Evolutionary conservation across 2,329 filamentous ascomycete species (phyloP).

Genomic region (Stromatinia cepivora): DNA sequence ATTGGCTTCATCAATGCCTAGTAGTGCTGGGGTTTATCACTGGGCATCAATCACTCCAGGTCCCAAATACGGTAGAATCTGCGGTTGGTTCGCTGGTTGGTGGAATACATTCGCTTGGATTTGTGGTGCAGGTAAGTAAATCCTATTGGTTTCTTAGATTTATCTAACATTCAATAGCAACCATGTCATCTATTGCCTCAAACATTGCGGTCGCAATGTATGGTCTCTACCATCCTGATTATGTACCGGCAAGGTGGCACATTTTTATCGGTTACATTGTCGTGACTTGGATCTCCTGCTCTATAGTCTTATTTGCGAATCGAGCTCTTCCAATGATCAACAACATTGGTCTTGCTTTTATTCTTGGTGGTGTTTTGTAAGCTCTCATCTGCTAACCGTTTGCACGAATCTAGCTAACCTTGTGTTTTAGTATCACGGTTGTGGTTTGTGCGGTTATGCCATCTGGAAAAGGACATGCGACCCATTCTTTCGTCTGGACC

Average conservation of each 20-base stretch:
- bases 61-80: conserved; percentile 46
- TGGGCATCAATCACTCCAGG: conserved; percentile 54
- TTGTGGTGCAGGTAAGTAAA: conserved; percentile 30
- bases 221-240: conserved; percentile 49
- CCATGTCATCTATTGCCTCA: conserved; percentile 43
- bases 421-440: conserved; percentile 36
- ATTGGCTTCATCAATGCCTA: conserved; percentile 37
- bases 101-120: conserved; percentile 53
- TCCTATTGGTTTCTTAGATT: too few species aligned
- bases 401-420: neutral
- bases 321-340: conserved; percentile 53
- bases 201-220: conserved; percentile 52
- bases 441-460: conserved; percentile 58
- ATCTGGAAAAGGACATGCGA: conserved; percentile 45
- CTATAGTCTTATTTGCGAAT: conserved; percentile 55
- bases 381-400: neutral
- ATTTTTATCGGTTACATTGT: conserved; percentile 52
- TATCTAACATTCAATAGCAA: conserved; percentile 27
- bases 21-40: conserved; percentile 48
- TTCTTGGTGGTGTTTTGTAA: conserved; percentile 50
- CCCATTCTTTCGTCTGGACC: conserved; percentile 46
- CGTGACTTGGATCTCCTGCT: conserved; percentile 49
- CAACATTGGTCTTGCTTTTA: conserved; percentile 54
- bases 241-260: conserved; percentile 50
- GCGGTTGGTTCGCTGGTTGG: conserved; percentile 53